phyloP scores from a whole-genome alignment of 176 grass and related monocot species.

The sorghum (Sorghum bicolor) region Sorghum_bicolor_NCBIv3 NC_012872.2:21959001-21959500 shows the following conservation, averaged over 20 bases:
- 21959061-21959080: not conserved
- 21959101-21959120: not conserved
- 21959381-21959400: conserved; percentile 20
- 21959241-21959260: not conserved
- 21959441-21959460: not conserved
- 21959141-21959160: not conserved
- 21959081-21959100: not conserved
- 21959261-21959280: not conserved
- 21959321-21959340: conserved; percentile 58
- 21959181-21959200: not conserved
- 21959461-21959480: conserved; percentile 58
- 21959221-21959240: not conserved
- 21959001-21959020: not conserved
- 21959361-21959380: conserved; percentile 42
- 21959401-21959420: conserved; percentile 62
- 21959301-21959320: not conserved
- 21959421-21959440: conserved; percentile 53
- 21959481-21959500: conserved; percentile 19
- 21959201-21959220: not conserved
- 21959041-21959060: not conserved
- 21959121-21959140: not conserved
- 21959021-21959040: not conserved
- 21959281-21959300: not conserved
- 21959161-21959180: not conserved
- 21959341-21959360: conserved; percentile 49